Evolutionary conservation across 2,329 filamentous ascomycete species (phyloP).

Genomic region (Beauveria sp.): DNA sequence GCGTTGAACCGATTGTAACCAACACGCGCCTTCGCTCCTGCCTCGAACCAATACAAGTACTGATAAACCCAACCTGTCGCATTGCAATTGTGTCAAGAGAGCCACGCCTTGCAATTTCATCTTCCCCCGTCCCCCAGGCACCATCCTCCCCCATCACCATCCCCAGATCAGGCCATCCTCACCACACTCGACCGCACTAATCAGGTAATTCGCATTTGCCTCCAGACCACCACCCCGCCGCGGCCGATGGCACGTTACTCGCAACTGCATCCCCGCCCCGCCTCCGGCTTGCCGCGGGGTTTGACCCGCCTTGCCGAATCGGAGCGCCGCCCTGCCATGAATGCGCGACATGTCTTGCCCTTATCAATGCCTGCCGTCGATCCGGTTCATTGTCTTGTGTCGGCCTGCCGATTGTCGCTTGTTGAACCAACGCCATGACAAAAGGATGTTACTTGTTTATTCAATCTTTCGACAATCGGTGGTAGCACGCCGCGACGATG

Average conservation of each 20-base stretch:
- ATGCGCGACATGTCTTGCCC: no score
- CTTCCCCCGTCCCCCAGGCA: not conserved
- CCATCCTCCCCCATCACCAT: not conserved
- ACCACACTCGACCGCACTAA: not conserved
- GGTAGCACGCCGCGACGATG: no score
- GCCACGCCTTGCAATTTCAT: no score
- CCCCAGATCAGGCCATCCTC: not conserved
- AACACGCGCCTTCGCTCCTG: not conserved
- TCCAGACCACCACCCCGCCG: not conserved
- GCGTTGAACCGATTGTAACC: not conserved
- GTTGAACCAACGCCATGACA: not conserved
- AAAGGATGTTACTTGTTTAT: not conserved
- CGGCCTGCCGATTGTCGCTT: not conserved
- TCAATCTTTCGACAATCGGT: not conserved
- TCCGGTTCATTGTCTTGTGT: conserved; percentile 6
- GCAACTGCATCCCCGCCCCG: not conserved
- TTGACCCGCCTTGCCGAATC: conserved; percentile 1
- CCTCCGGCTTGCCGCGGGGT: not conserved
- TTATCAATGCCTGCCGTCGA: not conserved
- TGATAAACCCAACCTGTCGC: no score
- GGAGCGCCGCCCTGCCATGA: not conserved
- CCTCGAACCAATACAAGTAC: no score
- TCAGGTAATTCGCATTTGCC: not conserved
- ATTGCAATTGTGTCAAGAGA: no score
- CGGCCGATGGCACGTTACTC: conserved; percentile 9